phyloP scores from a whole-genome alignment of 306 rosid genomes.

The Cucurbita argyrosperma region DNA sequence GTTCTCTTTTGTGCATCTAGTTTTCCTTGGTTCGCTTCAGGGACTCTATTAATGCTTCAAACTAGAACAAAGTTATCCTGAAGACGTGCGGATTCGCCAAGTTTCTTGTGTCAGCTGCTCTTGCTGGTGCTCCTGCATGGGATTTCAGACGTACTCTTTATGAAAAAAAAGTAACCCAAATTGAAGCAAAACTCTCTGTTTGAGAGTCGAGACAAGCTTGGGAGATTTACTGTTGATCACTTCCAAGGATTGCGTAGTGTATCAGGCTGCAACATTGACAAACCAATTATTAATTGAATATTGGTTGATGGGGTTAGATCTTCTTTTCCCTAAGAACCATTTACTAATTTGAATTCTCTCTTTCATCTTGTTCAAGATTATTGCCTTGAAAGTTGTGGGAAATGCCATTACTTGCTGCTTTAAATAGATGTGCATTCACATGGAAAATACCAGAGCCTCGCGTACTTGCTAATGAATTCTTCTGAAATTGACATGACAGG shows the following conservation, averaged over 20 bases:
- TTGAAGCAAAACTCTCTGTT: background rate
- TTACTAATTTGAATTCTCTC: background rate
- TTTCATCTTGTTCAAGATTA: background rate
- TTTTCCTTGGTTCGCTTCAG: background rate
- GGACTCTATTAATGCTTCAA: background rate
- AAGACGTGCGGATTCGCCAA: background rate
- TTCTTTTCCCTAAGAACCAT: background rate
- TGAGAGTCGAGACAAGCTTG: background rate
- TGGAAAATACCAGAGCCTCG: background rate
- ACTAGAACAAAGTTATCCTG: background rate
- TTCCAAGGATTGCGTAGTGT: background rate
- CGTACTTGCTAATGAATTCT: slow-evolving; percentile 6
- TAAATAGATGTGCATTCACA: background rate
- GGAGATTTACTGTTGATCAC: background rate
- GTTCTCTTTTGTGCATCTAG: background rate
- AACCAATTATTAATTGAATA: background rate
- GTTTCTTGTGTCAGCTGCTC: background rate
- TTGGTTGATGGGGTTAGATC: background rate
- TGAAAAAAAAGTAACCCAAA: background rate
- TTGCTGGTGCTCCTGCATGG: background rate
- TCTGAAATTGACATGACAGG: slow-evolving; percentile 9
- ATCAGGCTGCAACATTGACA: slow-evolving; percentile 1
- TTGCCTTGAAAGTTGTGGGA: background rate
- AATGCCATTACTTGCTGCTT: background rate
- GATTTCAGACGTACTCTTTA: background rate